Percentiles rank a stretch among this genome's conserved stretches.
Evolutionary conservation across 2,329 filamentous ascomycete species (phyloP).

Genomic region (Coleophoma crateriformis): DNA sequence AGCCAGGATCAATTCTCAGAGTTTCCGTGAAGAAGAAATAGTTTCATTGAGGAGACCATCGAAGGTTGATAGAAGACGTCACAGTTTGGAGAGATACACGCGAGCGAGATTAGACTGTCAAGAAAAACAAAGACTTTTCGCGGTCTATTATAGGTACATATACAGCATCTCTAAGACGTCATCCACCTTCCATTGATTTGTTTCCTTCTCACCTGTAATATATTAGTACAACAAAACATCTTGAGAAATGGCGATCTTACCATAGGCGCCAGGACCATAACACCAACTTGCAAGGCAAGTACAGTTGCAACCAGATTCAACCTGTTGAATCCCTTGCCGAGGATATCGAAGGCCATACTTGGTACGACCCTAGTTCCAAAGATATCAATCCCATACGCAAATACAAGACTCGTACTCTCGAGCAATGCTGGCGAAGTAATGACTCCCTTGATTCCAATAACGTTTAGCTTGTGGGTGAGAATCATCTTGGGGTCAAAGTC

Average conservation of each 20-base stretch:
- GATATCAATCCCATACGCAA: conserved; percentile 83
- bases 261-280: conserved; percentile 75
- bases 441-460: conserved; percentile 69
- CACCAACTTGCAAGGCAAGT: conserved; percentile 69
- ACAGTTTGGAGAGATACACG: no score
- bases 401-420: conserved; percentile 86
- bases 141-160: no score
- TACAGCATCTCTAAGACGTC: conserved; percentile 12
- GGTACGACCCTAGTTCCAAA: conserved; percentile 86
- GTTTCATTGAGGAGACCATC: no score
- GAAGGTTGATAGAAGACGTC: no score
- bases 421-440: conserved; percentile 72
- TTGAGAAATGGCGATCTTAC: conserved; percentile 47
- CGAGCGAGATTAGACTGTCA: no score
- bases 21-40: no score
- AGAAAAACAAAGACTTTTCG: no score
- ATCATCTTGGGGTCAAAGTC: conserved; percentile 80
- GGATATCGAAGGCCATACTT: conserved; percentile 83
- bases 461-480: conserved; percentile 76
- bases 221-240: conserved; percentile 25
- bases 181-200: conserved; percentile 63
- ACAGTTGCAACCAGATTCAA: conserved; percentile 79
- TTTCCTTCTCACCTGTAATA: conserved; percentile 50
- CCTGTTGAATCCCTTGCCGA: conserved; percentile 93
- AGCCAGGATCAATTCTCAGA: no score